These are phyloP conservation scores for Phytophthora foliorum DNA, from an alignment of 352 stramenopile species.

Conservation along the genomic window DNA sequence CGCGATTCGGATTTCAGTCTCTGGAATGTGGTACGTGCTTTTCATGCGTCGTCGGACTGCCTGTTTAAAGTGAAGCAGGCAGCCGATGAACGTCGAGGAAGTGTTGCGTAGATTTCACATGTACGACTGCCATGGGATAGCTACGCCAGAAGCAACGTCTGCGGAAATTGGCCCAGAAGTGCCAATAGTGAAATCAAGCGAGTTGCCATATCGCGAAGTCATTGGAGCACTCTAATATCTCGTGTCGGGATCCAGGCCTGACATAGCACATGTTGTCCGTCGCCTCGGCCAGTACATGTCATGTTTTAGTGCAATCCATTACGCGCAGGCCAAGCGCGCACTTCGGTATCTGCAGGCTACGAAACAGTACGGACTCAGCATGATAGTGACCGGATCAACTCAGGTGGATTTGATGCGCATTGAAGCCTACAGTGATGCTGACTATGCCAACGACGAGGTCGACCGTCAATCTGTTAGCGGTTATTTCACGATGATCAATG, in stretches of 20 bases:
- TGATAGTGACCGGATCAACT: conserved; percentile 2
- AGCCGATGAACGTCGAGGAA: neutral
- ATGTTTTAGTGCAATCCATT: too few relatives aligned
- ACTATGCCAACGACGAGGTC: conserved; percentile 3
- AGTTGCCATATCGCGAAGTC: conserved; percentile 2
- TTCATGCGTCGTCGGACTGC: neutral
- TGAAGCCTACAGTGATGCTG: conserved; percentile 5
- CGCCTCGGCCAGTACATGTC: too few relatives aligned
- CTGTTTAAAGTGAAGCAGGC: conserved; percentile 1
- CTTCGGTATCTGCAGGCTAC: neutral
- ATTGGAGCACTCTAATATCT: conserved; percentile 1
- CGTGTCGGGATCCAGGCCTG: neutral
- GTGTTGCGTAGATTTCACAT: too few relatives aligned
- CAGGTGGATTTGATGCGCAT: conserved; percentile 4
- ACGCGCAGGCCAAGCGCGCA: neutral
- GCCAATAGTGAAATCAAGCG: too few relatives aligned
- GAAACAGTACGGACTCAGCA: neutral
- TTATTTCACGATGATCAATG: conserved; percentile 11
- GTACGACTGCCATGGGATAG: too few relatives aligned
- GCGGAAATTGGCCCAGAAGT: too few relatives aligned
- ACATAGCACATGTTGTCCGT: conserved; percentile 1
- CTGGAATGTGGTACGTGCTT: neutral
- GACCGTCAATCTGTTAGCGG: conserved; percentile 9
- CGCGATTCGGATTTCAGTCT: neutral
- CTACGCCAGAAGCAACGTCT: too few relatives aligned